Evolutionary conservation across 805 yeast genomes (phyloP), one percentile per base, ranked within the genome.

Genomic region (Allodekkera sacchari): DNA sequence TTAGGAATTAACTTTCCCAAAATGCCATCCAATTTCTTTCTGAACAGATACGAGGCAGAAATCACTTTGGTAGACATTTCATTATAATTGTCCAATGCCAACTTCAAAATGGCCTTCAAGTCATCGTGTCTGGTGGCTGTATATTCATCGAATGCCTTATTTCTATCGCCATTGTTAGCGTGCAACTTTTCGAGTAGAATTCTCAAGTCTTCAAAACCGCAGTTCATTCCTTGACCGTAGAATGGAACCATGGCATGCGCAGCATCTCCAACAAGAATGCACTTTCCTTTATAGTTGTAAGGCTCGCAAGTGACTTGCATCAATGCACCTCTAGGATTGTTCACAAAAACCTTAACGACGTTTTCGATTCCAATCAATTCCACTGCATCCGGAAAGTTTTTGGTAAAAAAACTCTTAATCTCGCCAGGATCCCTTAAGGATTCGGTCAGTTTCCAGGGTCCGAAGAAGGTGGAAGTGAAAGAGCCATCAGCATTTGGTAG

Each of bases 231-330:
- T 54, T 88, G 96, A 7, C 96, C 96, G 50, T 87, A 88, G 54
- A 88, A 88, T n/a, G 96, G 96, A 5, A 88, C 96, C 95, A 87
- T 88, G 18, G 92, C 75, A 57, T 88, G 96, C 0, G 96, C 94
- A 1, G 96, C 95, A 53, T 88, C 96, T 5, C 96, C 96, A 18
- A 88, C 58, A 9, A 88, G 58, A 7, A 88, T 59, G 11, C 77
- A 77, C 35, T 71, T 69, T 28, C 76, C 82, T 25, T 64, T 53
- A 28, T 63, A 67, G 48, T 83, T 73, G 57, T 84, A 88, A 2
- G 89, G 85, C 30, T 59, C 59, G 43, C 83, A 78, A 28, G 68
- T 68, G 6, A 83, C 68, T 38, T 83, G 84, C 60, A 87, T 66
- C 27, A 88, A 63, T n/a, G 87, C 64, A 4, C 94, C 92, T 32